A percentile compares a stretch with the other conserved stretches of the same genome.
phyloP scores from a whole-genome alignment of 73 alveolate genomes.

The Paramecium sexaurelia region DNA sequence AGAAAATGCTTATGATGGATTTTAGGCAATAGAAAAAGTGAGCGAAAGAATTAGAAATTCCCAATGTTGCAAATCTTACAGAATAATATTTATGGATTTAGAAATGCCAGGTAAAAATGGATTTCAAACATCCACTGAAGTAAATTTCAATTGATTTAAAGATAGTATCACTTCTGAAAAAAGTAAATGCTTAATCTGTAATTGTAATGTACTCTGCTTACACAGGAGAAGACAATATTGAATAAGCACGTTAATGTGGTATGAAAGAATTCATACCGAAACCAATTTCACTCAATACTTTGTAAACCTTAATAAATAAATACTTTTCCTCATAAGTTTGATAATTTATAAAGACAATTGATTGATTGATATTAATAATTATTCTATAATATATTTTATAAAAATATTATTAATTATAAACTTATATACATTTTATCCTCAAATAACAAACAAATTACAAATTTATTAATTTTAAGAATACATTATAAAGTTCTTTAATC shows the following conservation, averaged over 20 bases:
- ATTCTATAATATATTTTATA: too few species aligned
- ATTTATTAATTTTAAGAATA: too few species aligned
- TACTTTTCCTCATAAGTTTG: neutral
- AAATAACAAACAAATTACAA: too few species aligned
- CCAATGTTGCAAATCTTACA: neutral
- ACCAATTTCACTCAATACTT: neutral
- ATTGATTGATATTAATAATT: too few species aligned
- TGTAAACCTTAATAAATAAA: neutral
- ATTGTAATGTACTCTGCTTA: neutral
- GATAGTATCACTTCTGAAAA: neutral
- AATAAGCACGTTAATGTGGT: neutral
- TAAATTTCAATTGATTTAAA: neutral
- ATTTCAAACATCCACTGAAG: neutral
- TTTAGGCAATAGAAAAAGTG: neutral
- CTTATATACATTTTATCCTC: too few species aligned
- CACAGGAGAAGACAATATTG: neutral
- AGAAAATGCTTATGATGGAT: constrained; percentile 5
- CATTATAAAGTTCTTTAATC: too few species aligned
- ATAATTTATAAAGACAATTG: too few species aligned
- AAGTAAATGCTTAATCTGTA: neutral
- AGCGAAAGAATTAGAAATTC: neutral
- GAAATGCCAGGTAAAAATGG: constrained; percentile 39
- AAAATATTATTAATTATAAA: too few species aligned
- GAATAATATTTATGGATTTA: neutral
- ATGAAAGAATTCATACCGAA: neutral